Evolutionary conservation across 805 yeast species (phyloP), one percentile per base, ranked within the genome.

Genomic region (Metschnikowia gelsemii): DNA sequence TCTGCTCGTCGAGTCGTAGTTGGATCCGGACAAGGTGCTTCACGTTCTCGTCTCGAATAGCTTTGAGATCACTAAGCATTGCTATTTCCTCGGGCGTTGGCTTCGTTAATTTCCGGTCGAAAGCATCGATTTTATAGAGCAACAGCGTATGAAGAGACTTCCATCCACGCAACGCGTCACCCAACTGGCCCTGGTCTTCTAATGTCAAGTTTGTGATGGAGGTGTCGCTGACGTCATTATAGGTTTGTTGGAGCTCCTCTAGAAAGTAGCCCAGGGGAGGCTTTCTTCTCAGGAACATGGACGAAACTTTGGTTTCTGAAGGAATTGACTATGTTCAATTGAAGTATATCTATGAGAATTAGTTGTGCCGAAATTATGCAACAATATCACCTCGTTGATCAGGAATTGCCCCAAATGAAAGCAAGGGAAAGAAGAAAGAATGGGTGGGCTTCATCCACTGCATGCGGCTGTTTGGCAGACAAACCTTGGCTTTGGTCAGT

Each of bases 141-240:
- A 81, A 69, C 35, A 76, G 73, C 2, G 85, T 79, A 47, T 81
- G 87, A n/a, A 85, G 61, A 2, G 80, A 68, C 49, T 80, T 83
- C 90, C 91, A 84, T 2, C 90, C 90, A 45, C 75, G 77, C 16
- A 82, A 61, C 2, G 89, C 84, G 13, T 74, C 78, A 36, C 70
- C 75, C 32, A 70, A 59, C 16, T 74, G 70, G 24, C 72, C 67
- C 14, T 68, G 64, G 44, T 83, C 83, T 52, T 84, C 89, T 14
- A 79, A 56, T 3, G 78, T 69, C 36, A 80, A 55, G 58, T 81
- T 78, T 46, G 72, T 67, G 38, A 84, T 68, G 3, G 87, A 73
- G 45, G 67, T 70, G 52, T 77, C 77, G 36, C 87, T 84, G 36
- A 78, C 70, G 45, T 79, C 84, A 49, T 78, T 74, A 59, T 83